These are phyloP conservation scores for Sugiyamaella sp. DNA, from an alignment of 1,139 yeast species.

Conservation along the genomic window DNA sequence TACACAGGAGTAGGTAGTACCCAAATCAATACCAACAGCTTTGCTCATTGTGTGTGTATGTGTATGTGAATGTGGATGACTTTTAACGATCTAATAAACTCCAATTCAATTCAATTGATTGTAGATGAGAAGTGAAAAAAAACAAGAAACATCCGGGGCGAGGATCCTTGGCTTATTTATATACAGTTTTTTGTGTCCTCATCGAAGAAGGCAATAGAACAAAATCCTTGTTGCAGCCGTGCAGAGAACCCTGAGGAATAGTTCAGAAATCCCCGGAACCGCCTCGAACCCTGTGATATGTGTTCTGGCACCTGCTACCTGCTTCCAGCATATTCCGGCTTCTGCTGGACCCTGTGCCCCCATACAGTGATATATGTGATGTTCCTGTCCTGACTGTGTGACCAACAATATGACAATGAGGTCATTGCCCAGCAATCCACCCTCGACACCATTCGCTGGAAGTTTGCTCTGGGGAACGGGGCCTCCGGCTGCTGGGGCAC, in stretches of 20 bases:
- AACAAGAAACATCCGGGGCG: neutral
- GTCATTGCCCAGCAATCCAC: conserved; percentile 8
- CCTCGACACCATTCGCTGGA: conserved; percentile 5
- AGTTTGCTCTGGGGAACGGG: neutral
- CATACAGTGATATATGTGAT: neutral
- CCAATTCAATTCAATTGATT: conserved; percentile 18
- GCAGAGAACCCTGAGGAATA: conserved; percentile 13
- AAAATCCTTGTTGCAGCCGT: conserved; percentile 13
- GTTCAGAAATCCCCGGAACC: conserved; percentile 4
- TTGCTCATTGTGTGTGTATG: conserved; percentile 37
- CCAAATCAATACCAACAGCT: conserved; percentile 79
- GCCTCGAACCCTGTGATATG: conserved; percentile 8
- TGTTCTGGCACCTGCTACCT: neutral
- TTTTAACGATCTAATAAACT: conserved; percentile 11
- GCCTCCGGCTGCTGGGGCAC: conserved; percentile 14
- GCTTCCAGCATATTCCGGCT: conserved; percentile 1
- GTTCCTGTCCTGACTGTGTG: neutral
- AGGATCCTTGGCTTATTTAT: conserved; percentile 9
- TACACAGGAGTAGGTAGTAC: conserved; percentile 98
- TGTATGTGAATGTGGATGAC: conserved; percentile 4
- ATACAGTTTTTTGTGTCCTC: conserved; percentile 6
- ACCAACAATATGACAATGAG: conserved; percentile 6
- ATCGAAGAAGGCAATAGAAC: conserved; percentile 18
- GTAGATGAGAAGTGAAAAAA: conserved; percentile 5
- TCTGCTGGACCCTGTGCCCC: neutral